These are phyloP conservation scores for Auriculariales sp. DNA, from an alignment of 768 basidiomycete species.

Conservation along the genomic window DNA sequence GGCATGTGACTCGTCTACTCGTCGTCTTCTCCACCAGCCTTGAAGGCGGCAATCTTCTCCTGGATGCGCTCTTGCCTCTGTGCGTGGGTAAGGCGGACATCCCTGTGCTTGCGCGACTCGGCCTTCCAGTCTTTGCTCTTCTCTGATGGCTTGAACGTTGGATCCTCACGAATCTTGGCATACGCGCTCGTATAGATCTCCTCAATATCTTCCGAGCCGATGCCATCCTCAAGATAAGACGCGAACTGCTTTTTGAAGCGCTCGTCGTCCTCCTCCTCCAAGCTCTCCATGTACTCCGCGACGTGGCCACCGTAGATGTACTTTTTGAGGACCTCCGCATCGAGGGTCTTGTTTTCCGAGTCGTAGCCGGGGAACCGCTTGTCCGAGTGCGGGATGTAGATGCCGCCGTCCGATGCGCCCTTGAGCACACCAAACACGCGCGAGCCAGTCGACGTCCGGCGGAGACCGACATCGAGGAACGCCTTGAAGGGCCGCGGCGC, in stretches of 20 bases:
- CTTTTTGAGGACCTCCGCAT: conserved; percentile 89
- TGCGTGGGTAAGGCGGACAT: conserved; percentile 51
- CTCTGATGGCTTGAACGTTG: conserved; percentile 75
- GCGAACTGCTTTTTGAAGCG: conserved; percentile 98
- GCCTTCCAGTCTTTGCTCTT: conserved; percentile 88
- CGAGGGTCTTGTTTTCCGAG: conserved; percentile 79
- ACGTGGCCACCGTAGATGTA: conserved; percentile 97
- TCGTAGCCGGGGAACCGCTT: conserved; percentile 98
- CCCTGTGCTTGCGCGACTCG: conserved; percentile 61
- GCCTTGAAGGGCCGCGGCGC: conserved; percentile 97
- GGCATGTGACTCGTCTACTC: conserved; percentile 31
- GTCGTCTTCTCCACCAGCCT: conserved; percentile 43
- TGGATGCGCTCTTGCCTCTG: conserved; percentile 72
- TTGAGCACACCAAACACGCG: conserved; percentile 98
- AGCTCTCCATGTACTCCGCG: conserved; percentile 97
- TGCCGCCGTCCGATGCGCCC: conserved; percentile 94
- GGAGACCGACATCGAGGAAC: conserved; percentile 97
- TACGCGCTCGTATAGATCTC: conserved; percentile 90
- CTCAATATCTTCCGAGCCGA: conserved; percentile 94
- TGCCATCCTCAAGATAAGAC: conserved; percentile 84
- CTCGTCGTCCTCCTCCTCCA: conserved; percentile 99
- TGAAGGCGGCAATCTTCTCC: conserved; percentile 82
- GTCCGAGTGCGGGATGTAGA: conserved; percentile 95
- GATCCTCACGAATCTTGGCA: conserved; percentile 92
- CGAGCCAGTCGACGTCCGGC: conserved; percentile 92